Base-by-base conservation (phyloP, 768 basidiomycete species). In the Tulasnella sp. region DNA sequence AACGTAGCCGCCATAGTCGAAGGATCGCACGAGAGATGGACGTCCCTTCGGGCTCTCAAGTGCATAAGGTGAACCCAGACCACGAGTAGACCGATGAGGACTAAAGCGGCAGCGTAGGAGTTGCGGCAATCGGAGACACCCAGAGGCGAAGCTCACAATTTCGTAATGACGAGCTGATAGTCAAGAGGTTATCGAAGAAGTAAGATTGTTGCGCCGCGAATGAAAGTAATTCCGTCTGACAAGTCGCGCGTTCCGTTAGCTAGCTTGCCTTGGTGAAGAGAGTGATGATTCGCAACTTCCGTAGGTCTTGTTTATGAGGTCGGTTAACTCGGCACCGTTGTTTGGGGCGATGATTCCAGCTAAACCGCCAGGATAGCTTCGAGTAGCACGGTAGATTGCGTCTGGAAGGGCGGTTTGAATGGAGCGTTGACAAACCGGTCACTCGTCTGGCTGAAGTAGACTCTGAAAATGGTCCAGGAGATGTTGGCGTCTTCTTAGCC, bases 71-170 rank as follows among this genome's bases (percentile, higher is more conserved):
- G 74, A 17, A 75, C 42, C n/a, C 67, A 25, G 64, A 25, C 36
- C 17, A 6, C 64, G 40, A 75, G 34, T 36, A 68, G 5, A 29
- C 54, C 74, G 67, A 75, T 75, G 58, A 67, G 31, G 22, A 68
- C 58, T 7, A 75, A 37, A 1, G 54, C 58, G n/a, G 74, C 74
- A 19, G 54, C 34, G 67, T 36, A 75, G 11, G 64, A n/a, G 37
- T 68, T 17, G 74, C 74, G 58, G 37, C 74, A 40, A 75, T 36
- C 3, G 74, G 74, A 29, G 69, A 75, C 54, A 75, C 67, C 64
- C 58, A 75, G 37, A 75, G 58, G 37, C 64, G 58, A 3, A 70
- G 15, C 29, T 75, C 74, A 9, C 42, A 75, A 38, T 67, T 75
- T 17, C 36, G 37, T 14, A 69, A 29, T 1, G 67, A 34, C 17